A percentile compares a stretch with the other conserved stretches of the same genome.
phyloP scores from a whole-genome alignment of 176 grass and related monocot species.

The Zea mays region Zm-B73-REFERENCE-NAM-5.0 NC_050102.1:182001-182500 shows the following conservation, averaged over 20 bases:
- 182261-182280: slow-evolving; percentile 96
- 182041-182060: slow-evolving; percentile 98
- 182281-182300: slow-evolving; percentile 21
- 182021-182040: slow-evolving; percentile 93
- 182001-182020: slow-evolving; percentile 38
- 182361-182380: slow-evolving; percentile 49
- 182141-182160: neutral
- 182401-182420: slow-evolving; percentile 63
- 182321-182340: neutral
- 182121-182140: neutral
- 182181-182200: slow-evolving; percentile 16
- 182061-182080: slow-evolving; percentile 89
- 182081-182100: slow-evolving; percentile 76
- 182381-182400: slow-evolving; percentile 57
- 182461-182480: neutral
- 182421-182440: slow-evolving; percentile 50
- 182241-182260: slow-evolving; percentile 92
- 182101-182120: slow-evolving; percentile 66
- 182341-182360: neutral
- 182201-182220: slow-evolving; percentile 73
- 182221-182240: slow-evolving; percentile 87
- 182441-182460: neutral
- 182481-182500: too few relatives aligned
- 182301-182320: neutral
- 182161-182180: slow-evolving; percentile 1